Evolutionary conservation across 2,329 filamentous ascomycete species (phyloP).

Genomic region (Pyrenophora tritici-repentis): DNA sequence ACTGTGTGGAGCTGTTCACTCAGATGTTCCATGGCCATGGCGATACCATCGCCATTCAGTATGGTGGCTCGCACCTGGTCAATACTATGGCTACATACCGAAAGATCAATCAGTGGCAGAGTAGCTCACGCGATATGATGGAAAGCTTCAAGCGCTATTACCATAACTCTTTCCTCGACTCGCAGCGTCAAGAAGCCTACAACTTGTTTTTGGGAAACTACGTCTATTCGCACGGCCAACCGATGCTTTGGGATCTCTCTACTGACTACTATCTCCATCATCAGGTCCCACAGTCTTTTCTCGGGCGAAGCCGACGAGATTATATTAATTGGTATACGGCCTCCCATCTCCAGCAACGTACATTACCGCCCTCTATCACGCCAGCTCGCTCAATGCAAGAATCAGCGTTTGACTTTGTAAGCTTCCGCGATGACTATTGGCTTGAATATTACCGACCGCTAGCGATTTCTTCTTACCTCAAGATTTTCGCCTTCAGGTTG

Average conservation of each 20-base stretch:
- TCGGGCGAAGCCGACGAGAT: constrained; percentile 64
- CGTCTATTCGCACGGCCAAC: constrained; percentile 81
- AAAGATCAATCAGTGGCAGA: constrained; percentile 99
- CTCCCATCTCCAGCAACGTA: constrained; percentile 67
- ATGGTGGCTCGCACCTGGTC: constrained; percentile 94
- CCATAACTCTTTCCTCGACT: constrained; percentile 97
- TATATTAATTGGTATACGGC: constrained; percentile 93
- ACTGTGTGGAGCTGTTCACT: constrained; percentile 94
- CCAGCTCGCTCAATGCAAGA: constrained; percentile 44
- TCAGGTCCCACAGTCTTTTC: constrained; percentile 76
- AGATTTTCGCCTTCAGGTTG: constrained; percentile 91
- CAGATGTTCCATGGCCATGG: constrained; percentile 98
- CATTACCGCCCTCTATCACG: constrained; percentile 57
- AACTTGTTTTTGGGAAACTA: constrained; percentile 98
- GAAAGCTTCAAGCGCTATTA: constrained; percentile 99
- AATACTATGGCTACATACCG: constrained; percentile 99
- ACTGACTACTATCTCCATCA: constrained; percentile 98
- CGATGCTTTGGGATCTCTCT: constrained; percentile 94
- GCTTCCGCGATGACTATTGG: constrained; percentile 91
- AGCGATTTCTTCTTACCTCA: constrained; percentile 84
- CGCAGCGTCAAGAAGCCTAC: constrained; percentile 96
- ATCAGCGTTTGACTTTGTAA: constrained; percentile 46
- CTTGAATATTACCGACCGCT: constrained; percentile 92
- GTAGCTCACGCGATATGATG: constrained; percentile 96
- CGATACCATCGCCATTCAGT: constrained; percentile 96